Conservation (phyloP, 192 early-diverging fungal species). For the Rhizoclosmatium sp. region DNA sequence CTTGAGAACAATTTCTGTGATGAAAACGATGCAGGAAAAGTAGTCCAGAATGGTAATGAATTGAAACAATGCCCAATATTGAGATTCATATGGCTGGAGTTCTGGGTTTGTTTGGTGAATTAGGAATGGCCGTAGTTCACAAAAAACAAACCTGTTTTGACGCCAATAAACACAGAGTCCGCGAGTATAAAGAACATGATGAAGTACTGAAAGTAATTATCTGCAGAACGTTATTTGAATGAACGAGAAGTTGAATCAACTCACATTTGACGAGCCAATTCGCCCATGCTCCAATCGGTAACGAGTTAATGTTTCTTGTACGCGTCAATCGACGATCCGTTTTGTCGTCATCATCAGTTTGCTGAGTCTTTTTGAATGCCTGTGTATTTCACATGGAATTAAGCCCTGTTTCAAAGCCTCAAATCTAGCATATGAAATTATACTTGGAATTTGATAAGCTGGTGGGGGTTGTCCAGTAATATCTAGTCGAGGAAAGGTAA, state of each 20-base stretch:
- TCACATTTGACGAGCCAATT: slow-evolving; percentile 42
- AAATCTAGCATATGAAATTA: background rate
- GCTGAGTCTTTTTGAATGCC: slow-evolving; percentile 52
- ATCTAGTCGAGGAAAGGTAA: slow-evolving; percentile 23
- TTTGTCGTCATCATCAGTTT: slow-evolving; percentile 40
- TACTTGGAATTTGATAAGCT: slow-evolving; percentile 54
- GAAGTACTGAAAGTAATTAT: slow-evolving; percentile 18
- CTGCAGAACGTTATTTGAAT: background rate
- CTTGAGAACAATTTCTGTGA: slow-evolving; percentile 33
- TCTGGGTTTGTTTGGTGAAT: slow-evolving; percentile 13
- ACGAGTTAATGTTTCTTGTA: slow-evolving; percentile 44
- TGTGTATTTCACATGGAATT: background rate
- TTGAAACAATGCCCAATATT: slow-evolving; percentile 42
- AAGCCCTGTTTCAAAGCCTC: background rate
- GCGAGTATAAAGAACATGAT: slow-evolving; percentile 22
- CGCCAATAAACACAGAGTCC: slow-evolving; percentile 33
- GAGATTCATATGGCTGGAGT: slow-evolving; percentile 10
- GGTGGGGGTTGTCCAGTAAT: slow-evolving; percentile 50
- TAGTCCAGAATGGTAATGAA: slow-evolving; percentile 39
- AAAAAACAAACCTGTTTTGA: slow-evolving; percentile 29
- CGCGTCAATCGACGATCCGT: slow-evolving; percentile 52
- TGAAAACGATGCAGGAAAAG: slow-evolving; percentile 25
- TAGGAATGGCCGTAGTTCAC: background rate
- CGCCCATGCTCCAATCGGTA: slow-evolving; percentile 55
- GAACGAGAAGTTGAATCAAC: background rate